Percentiles rank a stretch among this genome's conserved stretches.
These are phyloP conservation scores for Apiotrichum montevideense DNA, from an alignment of 1,284 basidiomycete species.

Conservation along the genomic window DNA sequence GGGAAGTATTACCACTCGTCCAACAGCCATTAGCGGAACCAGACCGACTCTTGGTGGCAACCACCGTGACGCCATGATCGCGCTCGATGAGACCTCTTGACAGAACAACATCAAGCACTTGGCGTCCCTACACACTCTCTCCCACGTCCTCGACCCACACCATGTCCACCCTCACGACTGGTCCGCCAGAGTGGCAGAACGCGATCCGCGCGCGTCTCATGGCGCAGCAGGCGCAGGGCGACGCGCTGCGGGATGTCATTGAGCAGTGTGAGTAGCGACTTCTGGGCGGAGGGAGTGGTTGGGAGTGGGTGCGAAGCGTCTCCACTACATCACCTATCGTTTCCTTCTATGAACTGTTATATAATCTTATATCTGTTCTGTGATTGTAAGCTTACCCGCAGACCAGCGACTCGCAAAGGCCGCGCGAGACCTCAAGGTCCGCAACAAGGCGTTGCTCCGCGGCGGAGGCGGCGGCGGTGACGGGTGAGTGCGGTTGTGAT, in stretches of 20 bases:
- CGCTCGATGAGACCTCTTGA: neutral
- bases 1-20: no score
- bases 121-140: neutral
- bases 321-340: no score
- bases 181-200: conserved; percentile 41
- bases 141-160: neutral
- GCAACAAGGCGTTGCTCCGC: conserved; percentile 72
- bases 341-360: no score
- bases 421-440: conserved; percentile 77
- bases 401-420: conserved; percentile 84
- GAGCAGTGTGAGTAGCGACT: conserved; percentile 64
- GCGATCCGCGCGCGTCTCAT: conserved; percentile 59
- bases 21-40: neutral
- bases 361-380: no score
- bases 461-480: conserved; percentile 43
- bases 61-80: neutral
- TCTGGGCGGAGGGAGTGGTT: no score
- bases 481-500: conserved; percentile 52
- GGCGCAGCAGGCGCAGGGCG: conserved; percentile 58
- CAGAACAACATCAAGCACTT: neutral
- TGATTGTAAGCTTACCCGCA: conserved; percentile 35
- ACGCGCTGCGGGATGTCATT: conserved; percentile 68
- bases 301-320: no score
- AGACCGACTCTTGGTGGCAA: neutral
- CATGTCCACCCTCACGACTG: neutral